Conservation (phyloP, 31 red algal genomes). For the Bonnemaisonia californica region DNA sequence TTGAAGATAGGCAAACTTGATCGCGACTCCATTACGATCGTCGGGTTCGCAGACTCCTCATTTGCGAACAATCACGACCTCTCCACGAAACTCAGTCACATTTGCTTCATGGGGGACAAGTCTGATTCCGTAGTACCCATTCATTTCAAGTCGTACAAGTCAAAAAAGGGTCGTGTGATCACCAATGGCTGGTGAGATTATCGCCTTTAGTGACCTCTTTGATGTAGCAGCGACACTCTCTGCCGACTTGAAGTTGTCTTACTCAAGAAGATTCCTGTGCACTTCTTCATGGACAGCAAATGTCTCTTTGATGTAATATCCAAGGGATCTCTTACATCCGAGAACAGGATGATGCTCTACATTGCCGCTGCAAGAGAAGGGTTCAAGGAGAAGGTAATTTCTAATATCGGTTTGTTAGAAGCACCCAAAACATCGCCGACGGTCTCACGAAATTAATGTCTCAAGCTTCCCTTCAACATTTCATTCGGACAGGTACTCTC, state of each 20-base stretch:
- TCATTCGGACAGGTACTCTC: too few relatives aligned
- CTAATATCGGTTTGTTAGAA: too few relatives aligned
- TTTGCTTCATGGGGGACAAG: slow-evolving; percentile 19
- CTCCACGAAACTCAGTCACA: slow-evolving; percentile 11
- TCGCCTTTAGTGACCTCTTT: slow-evolving; percentile 19
- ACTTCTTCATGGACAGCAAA: too few relatives aligned
- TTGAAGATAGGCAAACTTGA: slow-evolving; percentile 10
- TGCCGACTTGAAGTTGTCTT: neutral
- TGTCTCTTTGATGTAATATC: too few relatives aligned
- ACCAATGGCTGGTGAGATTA: slow-evolving; percentile 22
- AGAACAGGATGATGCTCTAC: too few relatives aligned
- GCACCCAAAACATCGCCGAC: too few relatives aligned
- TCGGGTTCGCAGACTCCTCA: slow-evolving; percentile 15
- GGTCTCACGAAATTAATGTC: too few relatives aligned
- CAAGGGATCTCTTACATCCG: too few relatives aligned
- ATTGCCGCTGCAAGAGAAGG: too few relatives aligned
- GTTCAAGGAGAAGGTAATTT: too few relatives aligned
- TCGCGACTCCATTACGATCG: neutral
- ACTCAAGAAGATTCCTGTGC: neutral
- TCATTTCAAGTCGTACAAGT: slow-evolving; percentile 10
- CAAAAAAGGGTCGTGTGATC: slow-evolving; percentile 4
- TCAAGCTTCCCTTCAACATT: too few relatives aligned
- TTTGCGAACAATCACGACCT: slow-evolving; percentile 1
- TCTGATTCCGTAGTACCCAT: neutral
- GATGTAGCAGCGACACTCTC: neutral